Percentiles rank a stretch among this genome's conserved stretches.
These are phyloP conservation scores for Tulasnella sp. DNA, from an alignment of 768 basidiomycete genomes.

Conservation along the genomic window DNA sequence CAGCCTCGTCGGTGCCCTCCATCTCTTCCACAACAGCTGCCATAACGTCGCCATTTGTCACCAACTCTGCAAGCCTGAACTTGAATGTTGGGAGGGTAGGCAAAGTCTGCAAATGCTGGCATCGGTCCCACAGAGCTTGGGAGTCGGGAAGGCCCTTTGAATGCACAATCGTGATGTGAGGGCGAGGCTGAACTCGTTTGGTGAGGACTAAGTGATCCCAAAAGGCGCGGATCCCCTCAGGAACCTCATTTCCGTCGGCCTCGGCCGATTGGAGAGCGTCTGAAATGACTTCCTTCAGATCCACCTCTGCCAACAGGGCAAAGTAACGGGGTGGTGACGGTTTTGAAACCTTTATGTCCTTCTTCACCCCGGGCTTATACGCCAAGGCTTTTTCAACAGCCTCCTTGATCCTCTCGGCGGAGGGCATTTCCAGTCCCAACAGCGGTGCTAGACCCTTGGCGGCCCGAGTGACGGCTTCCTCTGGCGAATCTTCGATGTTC, in stretches of 20 bases:
- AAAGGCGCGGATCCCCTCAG: slow-evolving; percentile 40
- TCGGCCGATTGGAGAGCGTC: slow-evolving; percentile 36
- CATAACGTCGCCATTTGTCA: slow-evolving; percentile 81
- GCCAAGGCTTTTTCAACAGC: slow-evolving; percentile 43
- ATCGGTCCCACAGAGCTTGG: slow-evolving; percentile 50
- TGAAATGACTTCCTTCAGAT: slow-evolving; percentile 51
- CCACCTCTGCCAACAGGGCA: slow-evolving; percentile 69
- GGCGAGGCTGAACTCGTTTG: slow-evolving; percentile 51
- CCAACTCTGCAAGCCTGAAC: slow-evolving; percentile 55
- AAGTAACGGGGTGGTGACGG: slow-evolving; percentile 60
- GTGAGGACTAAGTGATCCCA: slow-evolving; percentile 48
- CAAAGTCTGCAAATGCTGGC: slow-evolving; percentile 43
- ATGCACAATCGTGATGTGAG: slow-evolving; percentile 89
- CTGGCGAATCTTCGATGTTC: slow-evolving; percentile 50
- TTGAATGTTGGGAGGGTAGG: slow-evolving; percentile 51
- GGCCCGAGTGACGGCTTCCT: slow-evolving; percentile 54
- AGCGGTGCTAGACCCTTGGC: slow-evolving; percentile 55
- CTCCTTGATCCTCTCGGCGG: slow-evolving; percentile 51
- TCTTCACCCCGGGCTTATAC: slow-evolving; percentile 42
- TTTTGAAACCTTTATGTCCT: slow-evolving; percentile 33
- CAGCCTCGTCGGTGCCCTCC: slow-evolving; percentile 39
- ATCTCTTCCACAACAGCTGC: slow-evolving; percentile 67
- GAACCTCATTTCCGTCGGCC: slow-evolving; percentile 34
- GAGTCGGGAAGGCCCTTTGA: slow-evolving; percentile 43
- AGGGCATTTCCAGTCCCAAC: slow-evolving; percentile 53